Conservation (phyloP, 2,329 filamentous ascomycete genomes). For the Aplosporella prunicola region DNA sequence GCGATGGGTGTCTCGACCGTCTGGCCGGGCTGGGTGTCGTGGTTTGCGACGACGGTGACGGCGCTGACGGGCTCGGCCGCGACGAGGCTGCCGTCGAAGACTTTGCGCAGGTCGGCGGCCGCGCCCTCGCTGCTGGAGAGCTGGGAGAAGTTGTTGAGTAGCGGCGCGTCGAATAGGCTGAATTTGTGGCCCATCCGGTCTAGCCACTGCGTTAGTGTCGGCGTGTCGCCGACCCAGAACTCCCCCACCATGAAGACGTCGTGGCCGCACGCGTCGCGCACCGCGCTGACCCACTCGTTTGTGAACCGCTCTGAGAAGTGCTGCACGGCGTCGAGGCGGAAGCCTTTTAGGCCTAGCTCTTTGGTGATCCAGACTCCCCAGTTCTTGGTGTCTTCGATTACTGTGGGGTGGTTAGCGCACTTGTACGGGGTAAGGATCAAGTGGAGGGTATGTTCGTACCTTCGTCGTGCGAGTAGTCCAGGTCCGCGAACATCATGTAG, state of each 20-base stretch:
- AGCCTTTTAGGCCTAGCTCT: constrained; percentile 52
- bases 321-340: constrained; percentile 63
- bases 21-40: constrained; percentile 60
- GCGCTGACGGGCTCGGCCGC: constrained; percentile 44
- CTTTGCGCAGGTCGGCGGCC: constrained; percentile 48
- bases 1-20: constrained; percentile 54
- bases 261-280: constrained; percentile 41
- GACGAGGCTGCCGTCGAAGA: constrained; percentile 55
- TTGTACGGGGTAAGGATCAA: no score
- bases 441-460: constrained; percentile 35
- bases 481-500: constrained; percentile 64
- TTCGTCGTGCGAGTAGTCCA: constrained; percentile 56
- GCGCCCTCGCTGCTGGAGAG: neutral
- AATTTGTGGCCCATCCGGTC: constrained; percentile 49
- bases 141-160: constrained; percentile 53
- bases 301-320: constrained; percentile 62
- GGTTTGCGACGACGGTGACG: constrained; percentile 59
- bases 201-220: constrained; percentile 49
- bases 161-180: constrained; percentile 56
- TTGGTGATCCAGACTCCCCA: constrained; percentile 61
- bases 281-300: constrained; percentile 50
- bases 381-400: constrained; percentile 51
- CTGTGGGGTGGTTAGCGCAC: constrained; percentile 43
- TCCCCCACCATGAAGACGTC: constrained; percentile 60
- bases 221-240: constrained; percentile 54